A percentile compares a stretch with the other conserved stretches of the same genome.
Evolutionary conservation across 2,329 filamentous ascomycete species (phyloP).

Genomic region (Cladophialophora chaetospira): DNA sequence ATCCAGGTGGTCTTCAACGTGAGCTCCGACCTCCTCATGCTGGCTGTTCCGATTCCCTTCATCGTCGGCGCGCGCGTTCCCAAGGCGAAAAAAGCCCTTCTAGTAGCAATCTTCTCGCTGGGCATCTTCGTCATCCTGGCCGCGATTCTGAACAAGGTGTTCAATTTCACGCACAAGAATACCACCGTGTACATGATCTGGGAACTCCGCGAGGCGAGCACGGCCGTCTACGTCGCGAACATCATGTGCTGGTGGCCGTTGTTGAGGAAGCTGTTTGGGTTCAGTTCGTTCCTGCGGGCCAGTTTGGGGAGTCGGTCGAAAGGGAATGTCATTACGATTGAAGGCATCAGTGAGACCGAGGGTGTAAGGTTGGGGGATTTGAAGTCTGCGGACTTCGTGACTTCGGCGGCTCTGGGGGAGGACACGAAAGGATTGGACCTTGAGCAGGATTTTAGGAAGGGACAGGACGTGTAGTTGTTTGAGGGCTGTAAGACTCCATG

Average conservation of each 20-base stretch:
- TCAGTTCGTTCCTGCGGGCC: background rate
- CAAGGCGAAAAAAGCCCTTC: background rate
- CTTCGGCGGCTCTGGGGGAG: background rate
- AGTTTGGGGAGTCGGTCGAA: background rate
- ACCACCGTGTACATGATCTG: background rate
- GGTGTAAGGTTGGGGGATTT: background rate
- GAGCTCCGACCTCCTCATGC: background rate
- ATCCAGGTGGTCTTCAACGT: background rate
- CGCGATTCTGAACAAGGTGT: background rate
- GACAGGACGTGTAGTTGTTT: too few relatives aligned
- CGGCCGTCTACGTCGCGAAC: background rate
- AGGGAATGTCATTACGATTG: background rate
- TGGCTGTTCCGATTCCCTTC: background rate
- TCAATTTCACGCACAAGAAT: background rate
- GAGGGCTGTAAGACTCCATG: too few relatives aligned
- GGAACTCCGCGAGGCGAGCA: background rate
- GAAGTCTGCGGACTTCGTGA: background rate
- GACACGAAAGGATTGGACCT: background rate
- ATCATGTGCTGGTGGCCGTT: background rate
- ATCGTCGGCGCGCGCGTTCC: background rate
- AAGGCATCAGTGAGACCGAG: background rate
- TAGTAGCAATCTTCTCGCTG: background rate
- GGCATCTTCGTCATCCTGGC: background rate
- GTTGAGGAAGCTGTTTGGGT: background rate
- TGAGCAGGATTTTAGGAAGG: too few relatives aligned